Evolutionary conservation across 768 basidiomycete species (phyloP).

Genomic region (Suillus ampliporus): DNA sequence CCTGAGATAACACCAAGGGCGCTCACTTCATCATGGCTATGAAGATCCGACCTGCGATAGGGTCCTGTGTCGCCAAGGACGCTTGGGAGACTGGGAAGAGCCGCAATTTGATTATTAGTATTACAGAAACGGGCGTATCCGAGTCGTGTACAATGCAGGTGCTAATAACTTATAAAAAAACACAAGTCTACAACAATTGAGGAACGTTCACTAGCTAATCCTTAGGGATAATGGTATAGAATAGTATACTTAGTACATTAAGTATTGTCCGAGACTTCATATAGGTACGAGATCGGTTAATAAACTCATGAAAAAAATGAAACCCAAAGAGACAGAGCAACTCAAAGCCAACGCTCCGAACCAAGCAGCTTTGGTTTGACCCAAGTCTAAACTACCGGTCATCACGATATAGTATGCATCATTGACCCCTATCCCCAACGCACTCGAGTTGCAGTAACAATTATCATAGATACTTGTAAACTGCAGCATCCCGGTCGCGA

Average conservation of each 20-base stretch:
- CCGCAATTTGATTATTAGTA: no score
- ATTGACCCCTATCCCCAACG: slow-evolving; percentile 15
- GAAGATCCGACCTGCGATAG: not conserved
- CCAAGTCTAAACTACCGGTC: slow-evolving; percentile 21
- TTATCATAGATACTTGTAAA: slow-evolving; percentile 28
- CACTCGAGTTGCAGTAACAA: slow-evolving; percentile 33
- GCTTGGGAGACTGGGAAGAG: no score
- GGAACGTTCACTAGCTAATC: not conserved
- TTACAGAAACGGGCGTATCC: no score
- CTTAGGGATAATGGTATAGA: not conserved
- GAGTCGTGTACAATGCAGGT: no score
- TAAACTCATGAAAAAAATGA: slow-evolving; percentile 3
- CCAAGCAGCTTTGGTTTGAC: slow-evolving; percentile 40
- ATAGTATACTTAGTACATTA: not conserved
- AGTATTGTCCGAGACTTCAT: not conserved
- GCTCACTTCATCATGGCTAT: not conserved
- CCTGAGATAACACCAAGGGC: not conserved
- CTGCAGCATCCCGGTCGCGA: slow-evolving; percentile 28
- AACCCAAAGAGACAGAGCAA: not conserved
- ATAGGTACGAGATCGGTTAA: slow-evolving; percentile 7
- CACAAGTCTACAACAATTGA: no score
- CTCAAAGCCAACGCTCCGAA: slow-evolving; percentile 42
- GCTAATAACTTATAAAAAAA: no score
- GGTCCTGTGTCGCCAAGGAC: not conserved
- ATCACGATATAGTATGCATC: slow-evolving; percentile 38